Base-by-base conservation (phyloP, 768 basidiomycete genomes). In the Amanita rimosa region DNA sequence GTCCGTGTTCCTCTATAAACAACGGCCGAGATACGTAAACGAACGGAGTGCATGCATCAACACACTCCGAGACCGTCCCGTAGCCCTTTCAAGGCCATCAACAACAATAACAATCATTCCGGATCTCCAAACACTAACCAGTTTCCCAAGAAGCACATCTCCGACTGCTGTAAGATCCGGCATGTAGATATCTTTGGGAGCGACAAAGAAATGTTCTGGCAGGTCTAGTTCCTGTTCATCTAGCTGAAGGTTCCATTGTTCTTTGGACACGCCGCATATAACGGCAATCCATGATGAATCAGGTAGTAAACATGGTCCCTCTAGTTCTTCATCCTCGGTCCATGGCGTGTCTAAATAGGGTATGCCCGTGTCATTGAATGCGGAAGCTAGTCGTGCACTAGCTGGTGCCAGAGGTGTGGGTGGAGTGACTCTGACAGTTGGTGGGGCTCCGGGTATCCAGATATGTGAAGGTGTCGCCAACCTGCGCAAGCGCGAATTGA, bases 1-100 rank as follows among this genome's bases (percentile, higher is more conserved):
- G 67, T 3, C 87, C 87, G 55, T 84, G 79, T 59, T 90, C 87
- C 57, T 89, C 86, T 36, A 88, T 77, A 55, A 90, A 89, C 33
- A 88, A 67, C 0, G 87, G 87, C 2, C 86, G 72, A 1, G 86
- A 81, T 10, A 89, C 84, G 57, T 82, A 90, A 27, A 90, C 76
- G 51, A 89, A 86, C 4, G 86, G 83, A 13, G 86, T 87, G 53
- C 75, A 75, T 4, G 81, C 70, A 55, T 87, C 83, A 14, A 88
- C 76, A 52, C 83, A 85, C 57, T 90, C 86, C 1, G 85, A 77
- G 40, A 85, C 85, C 0, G 85, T 86, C 11, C 86, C 86, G 59
- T 88, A 90, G 27, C 86, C 86, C 83, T 85, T 54, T 17, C 13
- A 46, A 26, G 8, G 36, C 22, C n/a, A 40, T 50, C 19, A 52